Evolutionary conservation across 768 basidiomycete genomes (phyloP).

Genomic region (Pseudohyphozyma bogoriensis): DNA sequence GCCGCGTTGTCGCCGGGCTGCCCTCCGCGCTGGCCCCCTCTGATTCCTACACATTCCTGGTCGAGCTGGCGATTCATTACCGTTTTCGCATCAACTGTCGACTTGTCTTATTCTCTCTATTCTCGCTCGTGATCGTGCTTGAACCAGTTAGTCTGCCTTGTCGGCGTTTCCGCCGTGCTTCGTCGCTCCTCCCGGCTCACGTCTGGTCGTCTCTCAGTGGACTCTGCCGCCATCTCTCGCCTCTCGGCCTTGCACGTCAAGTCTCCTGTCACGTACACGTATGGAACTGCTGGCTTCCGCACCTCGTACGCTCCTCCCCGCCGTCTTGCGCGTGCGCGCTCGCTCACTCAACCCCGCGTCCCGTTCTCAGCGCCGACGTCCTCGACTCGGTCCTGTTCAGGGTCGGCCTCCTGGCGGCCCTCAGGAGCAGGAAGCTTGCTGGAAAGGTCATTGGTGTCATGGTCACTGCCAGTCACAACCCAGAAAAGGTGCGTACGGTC

Average conservation of each 20-base stretch:
- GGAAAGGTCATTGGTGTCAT: conserved; percentile 92
- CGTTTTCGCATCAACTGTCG: no score
- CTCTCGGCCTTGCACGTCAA: neutral
- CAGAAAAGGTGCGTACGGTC: conserved; percentile 59
- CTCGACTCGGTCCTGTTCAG: conserved; percentile 91
- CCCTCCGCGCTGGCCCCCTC: no score
- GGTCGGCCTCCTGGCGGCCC: conserved; percentile 76
- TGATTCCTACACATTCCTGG: no score
- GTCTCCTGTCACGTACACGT: neutral
- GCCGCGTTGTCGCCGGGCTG: no score
- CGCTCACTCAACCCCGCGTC: neutral
- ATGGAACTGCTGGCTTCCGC: conserved; percentile 38
- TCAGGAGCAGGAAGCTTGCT: conserved; percentile 82
- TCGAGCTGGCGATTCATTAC: no score
- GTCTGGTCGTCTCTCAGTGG: no score
- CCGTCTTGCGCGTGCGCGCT: neutral
- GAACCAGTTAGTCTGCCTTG: no score
- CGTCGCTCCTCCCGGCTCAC: no score
- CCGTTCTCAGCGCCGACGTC: conserved; percentile 35
- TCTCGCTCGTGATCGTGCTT: no score
- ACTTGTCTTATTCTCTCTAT: no score
- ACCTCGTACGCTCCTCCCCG: conserved; percentile 36
- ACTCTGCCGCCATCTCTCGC: neutral
- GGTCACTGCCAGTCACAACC: conserved; percentile 99
- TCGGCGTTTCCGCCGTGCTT: no score